Base-by-base conservation (phyloP, 2,329 filamentous ascomycete genomes). In the Diaporthe caulivora region DNA sequence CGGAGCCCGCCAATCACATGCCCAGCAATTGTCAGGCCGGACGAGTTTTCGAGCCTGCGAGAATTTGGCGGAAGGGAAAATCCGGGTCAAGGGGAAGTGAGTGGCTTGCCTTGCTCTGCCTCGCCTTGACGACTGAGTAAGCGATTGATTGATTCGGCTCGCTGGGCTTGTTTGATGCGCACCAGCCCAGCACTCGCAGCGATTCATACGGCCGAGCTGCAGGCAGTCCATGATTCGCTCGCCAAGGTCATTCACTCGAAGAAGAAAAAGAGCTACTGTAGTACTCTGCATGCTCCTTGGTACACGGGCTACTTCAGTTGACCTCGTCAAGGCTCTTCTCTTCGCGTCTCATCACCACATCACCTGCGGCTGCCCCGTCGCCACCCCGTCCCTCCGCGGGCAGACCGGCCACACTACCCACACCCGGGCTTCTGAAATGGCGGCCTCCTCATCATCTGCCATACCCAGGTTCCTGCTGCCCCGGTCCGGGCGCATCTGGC, bases 401-500 rank as follows among this genome's bases (percentile, higher is more conserved):
- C 31, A 40, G 34, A 60, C 29, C 58, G 42, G 9, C 60, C 60
- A 64, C 42, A 34, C 60, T 49, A 24, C 62, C 60, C 58, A 60
- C 60, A 34, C 68, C 65, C 54, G 72, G 69, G 64, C 15, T 69
- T 69, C 72, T 73, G 75, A 73, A 75, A 85, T 89, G 86, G 81
- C 86, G 67, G 78, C 82, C 57, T 86, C 82, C 53, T 86, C 86
- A 49, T 82, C 85, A n/a, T 82, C 85, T 31, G 81, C 86, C 75
- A 92, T 93, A 75, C 92, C 92, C 40, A 88, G 88, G 60, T 93
- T 93, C 80, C 87, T 94, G n/a, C 87, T 94, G 53, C 92, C 92
- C 5, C 87, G 90, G 75, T 86, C 89, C 77, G 84, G 88, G 71
- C 83, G 86, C 40, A 84, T 91, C 78, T 92, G 90, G 90, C 86